A percentile compares a stretch with the other conserved stretches of the same genome.
These are phyloP conservation scores for Nitzschia sp. DNA, from an alignment of 108 stramenopile genomes.

Conservation along the genomic window DNA sequence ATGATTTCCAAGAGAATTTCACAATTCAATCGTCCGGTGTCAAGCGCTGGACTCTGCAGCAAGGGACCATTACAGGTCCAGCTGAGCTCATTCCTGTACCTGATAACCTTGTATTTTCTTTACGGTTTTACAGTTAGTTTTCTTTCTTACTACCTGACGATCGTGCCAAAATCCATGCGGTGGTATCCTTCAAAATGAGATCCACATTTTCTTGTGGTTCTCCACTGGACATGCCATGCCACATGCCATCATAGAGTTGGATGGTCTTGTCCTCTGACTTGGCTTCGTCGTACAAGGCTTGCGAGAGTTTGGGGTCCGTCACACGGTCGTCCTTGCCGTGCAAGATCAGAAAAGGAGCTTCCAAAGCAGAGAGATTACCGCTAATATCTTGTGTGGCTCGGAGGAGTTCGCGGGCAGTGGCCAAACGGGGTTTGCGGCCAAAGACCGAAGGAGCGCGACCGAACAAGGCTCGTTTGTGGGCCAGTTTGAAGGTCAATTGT, in stretches of 20 bases:
- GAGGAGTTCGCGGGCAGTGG: constrained; percentile 64
- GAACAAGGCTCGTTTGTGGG: constrained; percentile 43
- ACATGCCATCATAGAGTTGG: constrained; percentile 58
- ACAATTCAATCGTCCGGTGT: constrained; percentile 83
- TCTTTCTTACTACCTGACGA: not conserved
- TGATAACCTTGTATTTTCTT: no score
- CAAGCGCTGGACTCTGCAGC: constrained; percentile 81
- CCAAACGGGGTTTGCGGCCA: constrained; percentile 61
- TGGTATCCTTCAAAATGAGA: constrained; percentile 43
- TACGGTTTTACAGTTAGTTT: no score
- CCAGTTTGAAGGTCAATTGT: constrained; percentile 40
- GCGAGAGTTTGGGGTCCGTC: constrained; percentile 56
- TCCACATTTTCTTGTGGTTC: constrained; percentile 48
- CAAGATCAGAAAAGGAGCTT: constrained; percentile 59
- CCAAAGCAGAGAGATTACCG: constrained; percentile 39
- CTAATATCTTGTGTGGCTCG: constrained; percentile 53
- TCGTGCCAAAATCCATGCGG: constrained; percentile 50
- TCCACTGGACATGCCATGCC: constrained; percentile 47
- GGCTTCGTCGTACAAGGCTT: constrained; percentile 57
- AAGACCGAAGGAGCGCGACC: constrained; percentile 30
- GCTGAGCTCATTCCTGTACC: no score
- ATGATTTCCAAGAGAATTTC: constrained; percentile 95
- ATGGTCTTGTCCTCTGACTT: constrained; percentile 60
- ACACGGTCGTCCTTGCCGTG: constrained; percentile 64
- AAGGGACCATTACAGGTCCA: constrained; percentile 65